A percentile compares a stretch with the other conserved stretches of the same genome.
Conservation (phyloP, 2,329 filamentous ascomycete genomes). For the Camillea tinctor region DNA sequence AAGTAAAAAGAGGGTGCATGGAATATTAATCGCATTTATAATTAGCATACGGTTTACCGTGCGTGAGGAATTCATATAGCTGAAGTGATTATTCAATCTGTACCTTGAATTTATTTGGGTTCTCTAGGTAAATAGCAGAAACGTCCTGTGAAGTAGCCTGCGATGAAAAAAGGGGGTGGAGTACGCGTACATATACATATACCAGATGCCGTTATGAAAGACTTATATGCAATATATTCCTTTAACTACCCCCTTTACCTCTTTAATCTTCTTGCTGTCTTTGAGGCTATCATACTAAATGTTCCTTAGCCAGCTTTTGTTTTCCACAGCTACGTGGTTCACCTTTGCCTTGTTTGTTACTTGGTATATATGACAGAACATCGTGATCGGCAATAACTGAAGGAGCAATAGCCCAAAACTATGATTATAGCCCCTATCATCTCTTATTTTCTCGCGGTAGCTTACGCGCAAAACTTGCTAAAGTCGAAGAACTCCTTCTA, state of each 20-base stretch:
- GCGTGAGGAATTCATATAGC: background rate
- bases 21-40: conserved; percentile 1
- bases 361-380: background rate
- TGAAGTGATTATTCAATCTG: background rate
- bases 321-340: conserved; percentile 17
- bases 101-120: background rate
- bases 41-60: background rate
- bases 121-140: background rate
- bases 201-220: conserved; percentile 11
- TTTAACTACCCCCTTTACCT: conserved; percentile 16
- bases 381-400: background rate
- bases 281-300: conserved; percentile 20
- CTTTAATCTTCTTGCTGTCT: conserved; percentile 16
- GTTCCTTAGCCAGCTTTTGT: conserved; percentile 7
- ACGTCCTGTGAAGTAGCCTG: conserved; percentile 7
- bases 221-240: conserved; percentile 8
- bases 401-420: background rate
- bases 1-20: conserved; percentile 1
- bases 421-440: background rate
- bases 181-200: conserved; percentile 17
- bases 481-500: background rate
- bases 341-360: conserved; percentile 3
- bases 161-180: background rate
- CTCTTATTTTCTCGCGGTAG: background rate
- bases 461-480: background rate